Conservation (phyloP, 768 basidiomycete species). For the Suillus brevipes region DNA sequence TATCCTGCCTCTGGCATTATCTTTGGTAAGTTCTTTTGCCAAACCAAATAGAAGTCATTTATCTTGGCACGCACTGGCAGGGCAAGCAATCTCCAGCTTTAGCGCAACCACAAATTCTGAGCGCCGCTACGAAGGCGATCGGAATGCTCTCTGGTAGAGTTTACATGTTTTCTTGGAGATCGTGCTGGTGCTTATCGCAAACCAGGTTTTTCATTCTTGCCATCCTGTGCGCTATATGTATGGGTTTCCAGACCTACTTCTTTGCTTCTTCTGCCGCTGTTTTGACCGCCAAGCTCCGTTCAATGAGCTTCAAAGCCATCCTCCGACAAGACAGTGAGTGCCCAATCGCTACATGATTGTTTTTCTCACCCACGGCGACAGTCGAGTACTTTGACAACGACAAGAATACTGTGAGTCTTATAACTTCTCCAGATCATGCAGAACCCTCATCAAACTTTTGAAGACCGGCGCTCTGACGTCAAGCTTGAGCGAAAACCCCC, state of each 20-base stretch:
- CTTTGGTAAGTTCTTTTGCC: conserved; percentile 26
- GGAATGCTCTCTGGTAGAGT: conserved; percentile 15
- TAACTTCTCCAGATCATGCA: not conserved
- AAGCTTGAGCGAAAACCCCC: conserved; percentile 79
- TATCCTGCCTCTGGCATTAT: conserved; percentile 35
- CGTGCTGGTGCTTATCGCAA: conserved; percentile 28
- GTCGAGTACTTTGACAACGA: conserved; percentile 46
- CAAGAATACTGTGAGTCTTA: conserved; percentile 28
- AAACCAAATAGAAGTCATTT: not conserved
- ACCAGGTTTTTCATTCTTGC: conserved; percentile 36
- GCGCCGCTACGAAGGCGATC: not conserved
- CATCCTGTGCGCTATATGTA: conserved; percentile 36
- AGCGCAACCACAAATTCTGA: conserved; percentile 9
- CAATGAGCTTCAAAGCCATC: conserved; percentile 39
- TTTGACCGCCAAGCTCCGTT: conserved; percentile 40
- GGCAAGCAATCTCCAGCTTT: conserved; percentile 8
- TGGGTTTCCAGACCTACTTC: conserved; percentile 38
- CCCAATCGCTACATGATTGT: conserved; percentile 1
- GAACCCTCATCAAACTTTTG: not conserved
- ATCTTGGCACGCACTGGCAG: not conserved
- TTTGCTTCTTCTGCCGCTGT: conserved; percentile 38
- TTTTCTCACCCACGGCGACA: not conserved
- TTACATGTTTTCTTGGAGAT: conserved; percentile 31
- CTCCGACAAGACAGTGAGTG: conserved; percentile 46
- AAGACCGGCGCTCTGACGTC: conserved; percentile 82